Conservation (phyloP, 2,329 filamentous ascomycete species). For the Samsoniella hepiali region DNA sequence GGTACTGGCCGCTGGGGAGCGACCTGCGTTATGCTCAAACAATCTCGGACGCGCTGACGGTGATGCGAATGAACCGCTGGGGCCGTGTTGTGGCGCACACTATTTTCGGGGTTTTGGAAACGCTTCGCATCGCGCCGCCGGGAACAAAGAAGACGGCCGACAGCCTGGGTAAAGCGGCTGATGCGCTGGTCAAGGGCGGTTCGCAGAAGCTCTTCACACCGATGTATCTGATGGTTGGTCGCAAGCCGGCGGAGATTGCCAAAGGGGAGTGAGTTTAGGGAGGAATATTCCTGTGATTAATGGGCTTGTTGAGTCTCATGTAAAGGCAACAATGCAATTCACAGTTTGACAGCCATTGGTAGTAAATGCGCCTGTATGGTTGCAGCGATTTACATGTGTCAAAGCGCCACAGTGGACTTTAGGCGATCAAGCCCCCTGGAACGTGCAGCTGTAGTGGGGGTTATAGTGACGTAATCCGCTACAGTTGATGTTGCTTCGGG, state of each 20-base stretch:
- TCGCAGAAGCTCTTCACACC: slow-evolving; percentile 92
- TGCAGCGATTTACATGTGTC: not conserved
- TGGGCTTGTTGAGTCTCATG: no score
- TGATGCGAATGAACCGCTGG: slow-evolving; percentile 83
- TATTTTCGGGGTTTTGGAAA: slow-evolving; percentile 75
- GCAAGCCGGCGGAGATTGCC: slow-evolving; percentile 59
- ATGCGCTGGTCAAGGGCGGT: slow-evolving; percentile 82
- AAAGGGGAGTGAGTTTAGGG: no score
- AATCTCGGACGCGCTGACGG: slow-evolving; percentile 76
- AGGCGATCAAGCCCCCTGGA: not conserved
- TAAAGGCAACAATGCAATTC: no score
- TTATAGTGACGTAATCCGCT: slow-evolving; percentile 2
- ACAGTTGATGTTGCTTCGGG: not conserved
- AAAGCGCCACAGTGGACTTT: slow-evolving; percentile 8
- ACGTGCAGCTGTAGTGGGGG: not conserved
- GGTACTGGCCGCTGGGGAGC: slow-evolving; percentile 91
- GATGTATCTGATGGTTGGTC: slow-evolving; percentile 95
- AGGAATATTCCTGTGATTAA: no score
- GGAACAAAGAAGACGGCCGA: slow-evolving; percentile 96
- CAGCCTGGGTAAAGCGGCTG: slow-evolving; percentile 75
- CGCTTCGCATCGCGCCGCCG: slow-evolving; percentile 67
- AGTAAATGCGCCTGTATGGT: no score
- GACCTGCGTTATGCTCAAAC: slow-evolving; percentile 79
- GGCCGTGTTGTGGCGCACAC: slow-evolving; percentile 73
- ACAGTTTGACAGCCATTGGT: no score